Evolutionary conservation across 169 alveolate genomes (phyloP).

Genomic region (Miamiensis avidus): DNA sequence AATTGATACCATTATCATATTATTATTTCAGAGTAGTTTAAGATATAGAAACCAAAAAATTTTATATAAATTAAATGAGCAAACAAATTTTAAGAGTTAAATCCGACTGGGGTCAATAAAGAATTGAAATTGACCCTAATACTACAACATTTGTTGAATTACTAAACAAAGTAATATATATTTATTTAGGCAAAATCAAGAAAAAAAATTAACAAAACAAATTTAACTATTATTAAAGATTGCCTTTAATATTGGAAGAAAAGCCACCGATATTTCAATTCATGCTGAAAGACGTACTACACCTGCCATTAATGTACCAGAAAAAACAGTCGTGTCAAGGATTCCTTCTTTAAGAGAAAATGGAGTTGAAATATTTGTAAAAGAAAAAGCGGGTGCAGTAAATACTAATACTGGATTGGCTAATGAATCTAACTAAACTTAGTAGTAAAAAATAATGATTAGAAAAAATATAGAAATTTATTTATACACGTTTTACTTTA

Average conservation of each 20-base stretch:
- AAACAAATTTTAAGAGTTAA: not conserved
- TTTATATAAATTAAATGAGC: no score
- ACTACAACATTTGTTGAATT: not conserved
- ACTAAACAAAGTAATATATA: not conserved
- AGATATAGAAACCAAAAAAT: no score
- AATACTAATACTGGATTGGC: not conserved
- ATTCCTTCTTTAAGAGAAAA: not conserved
- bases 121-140: not conserved
- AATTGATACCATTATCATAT: not conserved
- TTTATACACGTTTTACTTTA: not conserved
- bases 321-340: not conserved
- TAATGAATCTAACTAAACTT: not conserved
- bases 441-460: not conserved
- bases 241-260: not conserved
- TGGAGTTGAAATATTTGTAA: constrained; percentile 20
- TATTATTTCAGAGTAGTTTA: no score
- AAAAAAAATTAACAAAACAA: no score
- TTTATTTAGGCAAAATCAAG: no score
- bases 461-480: constrained; percentile 4
- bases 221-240: not conserved
- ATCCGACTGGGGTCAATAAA: not conserved
- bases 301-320: not conserved
- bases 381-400: not conserved
- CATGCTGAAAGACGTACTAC: not conserved
- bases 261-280: not conserved